Base-by-base conservation (phyloP, 2,329 filamentous ascomycete genomes). In the Diaporthe ampelina region DNA sequence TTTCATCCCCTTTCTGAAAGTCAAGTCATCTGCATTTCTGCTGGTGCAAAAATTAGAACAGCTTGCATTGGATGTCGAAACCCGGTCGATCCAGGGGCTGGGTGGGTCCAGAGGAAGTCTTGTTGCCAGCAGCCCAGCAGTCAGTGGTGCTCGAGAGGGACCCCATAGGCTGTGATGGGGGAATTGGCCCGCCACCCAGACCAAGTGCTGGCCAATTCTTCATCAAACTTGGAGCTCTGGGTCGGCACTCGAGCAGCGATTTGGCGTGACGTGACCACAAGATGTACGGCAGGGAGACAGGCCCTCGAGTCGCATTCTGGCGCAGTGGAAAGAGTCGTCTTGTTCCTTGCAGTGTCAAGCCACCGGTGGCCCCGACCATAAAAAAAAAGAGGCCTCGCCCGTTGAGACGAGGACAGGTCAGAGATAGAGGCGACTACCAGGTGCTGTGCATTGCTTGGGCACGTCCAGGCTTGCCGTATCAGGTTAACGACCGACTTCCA, bases 401-500 rank as follows among this genome's bases (percentile, higher is more conserved):
- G 40, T 52, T 35, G 61, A 67, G 32, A 67, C 43, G 9, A 17
- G 26, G 29, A 15, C 45, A 35, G 61, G 19, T 35, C 32, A n/a
- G 43, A 67, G 61, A 65, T 65, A 32, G 26, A 63, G 59, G 43
- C 43, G 13, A 59, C 17, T 59, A 35, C 13, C 10, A 13, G 37
- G 37, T 26, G 40, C 37, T 11, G 35, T 43, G 58, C 58, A 43
- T 32, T 48, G 26, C 59, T 48, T 50, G 43, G 61, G 19, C 29
- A 29, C n/a, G 17, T 40, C 9, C 43, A 58, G 69, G 69, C 52
- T 35, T 61, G 57, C 73, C 73, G 69, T 67, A 68, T 74, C 73
- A 72, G 59, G 69, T 57, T 69, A 58, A 52, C 43, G 59, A 35
- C 73, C 73, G 73, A 72, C 73, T 74, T 69, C 70, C 73, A 61